Conservation (phyloP, 192 early-diverging fungal genomes). For the Podila verticillata region DNA sequence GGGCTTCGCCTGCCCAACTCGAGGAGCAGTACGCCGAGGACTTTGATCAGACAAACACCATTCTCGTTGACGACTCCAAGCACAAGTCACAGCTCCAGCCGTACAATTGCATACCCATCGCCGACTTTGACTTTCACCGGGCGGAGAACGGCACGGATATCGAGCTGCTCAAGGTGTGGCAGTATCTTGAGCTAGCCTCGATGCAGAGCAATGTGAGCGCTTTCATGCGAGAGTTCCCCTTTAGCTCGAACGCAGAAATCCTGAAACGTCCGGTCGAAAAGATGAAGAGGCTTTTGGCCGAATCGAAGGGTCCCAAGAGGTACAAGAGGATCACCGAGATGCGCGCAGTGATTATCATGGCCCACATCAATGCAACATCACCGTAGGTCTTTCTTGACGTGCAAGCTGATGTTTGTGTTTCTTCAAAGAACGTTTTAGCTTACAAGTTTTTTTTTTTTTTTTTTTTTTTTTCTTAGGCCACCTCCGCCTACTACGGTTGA, state of each 20-base stretch:
- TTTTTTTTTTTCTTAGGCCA: too few relatives aligned
- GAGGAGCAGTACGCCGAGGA: background rate
- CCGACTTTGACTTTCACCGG: slow-evolving; percentile 31
- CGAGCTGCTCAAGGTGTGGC: slow-evolving; percentile 51
- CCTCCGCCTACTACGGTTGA: too few relatives aligned
- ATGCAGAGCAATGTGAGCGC: slow-evolving; percentile 54
- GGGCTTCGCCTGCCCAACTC: background rate
- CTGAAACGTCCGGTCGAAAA: background rate
- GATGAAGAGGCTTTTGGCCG: background rate
- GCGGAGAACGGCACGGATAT: slow-evolving; percentile 10
- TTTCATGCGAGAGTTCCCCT: slow-evolving; percentile 57
- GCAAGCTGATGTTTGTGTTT: too few relatives aligned
- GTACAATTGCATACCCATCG: slow-evolving; percentile 54
- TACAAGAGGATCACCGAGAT: too few relatives aligned
- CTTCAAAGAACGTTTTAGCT: too few relatives aligned
- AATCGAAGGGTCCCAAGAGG: too few relatives aligned
- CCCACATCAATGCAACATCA: too few relatives aligned
- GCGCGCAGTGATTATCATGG: too few relatives aligned
- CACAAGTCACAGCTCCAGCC: slow-evolving; percentile 62
- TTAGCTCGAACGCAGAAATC: slow-evolving; percentile 7
- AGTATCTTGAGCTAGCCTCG: slow-evolving; percentile 44
- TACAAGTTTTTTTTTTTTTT: too few relatives aligned
- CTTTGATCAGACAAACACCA: slow-evolving; percentile 60
- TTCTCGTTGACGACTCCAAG: slow-evolving; percentile 63
- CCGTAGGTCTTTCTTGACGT: too few relatives aligned